Evolutionary conservation across 2,329 filamentous ascomycete genomes (phyloP).

Genomic region (Aspergillus fumigatus): DNA sequence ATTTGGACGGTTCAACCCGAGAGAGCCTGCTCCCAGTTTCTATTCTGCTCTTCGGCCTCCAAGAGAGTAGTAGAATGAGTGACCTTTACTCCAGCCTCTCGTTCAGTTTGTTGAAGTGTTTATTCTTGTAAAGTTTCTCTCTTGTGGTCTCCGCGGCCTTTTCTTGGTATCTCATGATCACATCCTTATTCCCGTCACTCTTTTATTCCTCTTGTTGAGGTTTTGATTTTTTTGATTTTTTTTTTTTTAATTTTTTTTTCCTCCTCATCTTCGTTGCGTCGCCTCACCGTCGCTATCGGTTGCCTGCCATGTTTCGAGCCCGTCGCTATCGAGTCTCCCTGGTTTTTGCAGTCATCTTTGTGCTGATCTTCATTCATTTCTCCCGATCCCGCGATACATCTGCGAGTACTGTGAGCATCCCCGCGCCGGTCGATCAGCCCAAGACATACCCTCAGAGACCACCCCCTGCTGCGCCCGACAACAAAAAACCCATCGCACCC

Average conservation of each 20-base stretch:
- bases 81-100: not conserved
- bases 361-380: constrained; percentile 50
- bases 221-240: constrained; percentile 1
- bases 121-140: not conserved
- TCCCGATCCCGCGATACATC: constrained; percentile 38
- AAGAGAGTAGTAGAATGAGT: not conserved
- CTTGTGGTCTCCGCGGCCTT: not conserved
- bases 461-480: constrained; percentile 8
- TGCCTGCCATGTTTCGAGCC: constrained; percentile 42
- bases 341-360: constrained; percentile 40
- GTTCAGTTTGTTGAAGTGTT: not conserved
- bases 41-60: not conserved
- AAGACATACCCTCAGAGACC: constrained; percentile 9
- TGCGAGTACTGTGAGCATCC: constrained; percentile 6
- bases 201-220: not conserved
- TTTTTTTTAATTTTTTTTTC: not conserved
- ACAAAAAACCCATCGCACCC: not conserved
- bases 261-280: constrained; percentile 3
- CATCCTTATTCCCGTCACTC: not conserved
- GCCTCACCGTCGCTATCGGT: not conserved
- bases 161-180: not conserved
- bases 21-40: not conserved
- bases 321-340: constrained; percentile 47
- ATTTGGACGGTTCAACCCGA: not conserved
- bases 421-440: constrained; percentile 13